Percentiles rank a stretch among this genome's conserved stretches.
Evolutionary conservation across 345 rosid species (phyloP).

Genomic region (Lumnitzera racemosa): DNA sequence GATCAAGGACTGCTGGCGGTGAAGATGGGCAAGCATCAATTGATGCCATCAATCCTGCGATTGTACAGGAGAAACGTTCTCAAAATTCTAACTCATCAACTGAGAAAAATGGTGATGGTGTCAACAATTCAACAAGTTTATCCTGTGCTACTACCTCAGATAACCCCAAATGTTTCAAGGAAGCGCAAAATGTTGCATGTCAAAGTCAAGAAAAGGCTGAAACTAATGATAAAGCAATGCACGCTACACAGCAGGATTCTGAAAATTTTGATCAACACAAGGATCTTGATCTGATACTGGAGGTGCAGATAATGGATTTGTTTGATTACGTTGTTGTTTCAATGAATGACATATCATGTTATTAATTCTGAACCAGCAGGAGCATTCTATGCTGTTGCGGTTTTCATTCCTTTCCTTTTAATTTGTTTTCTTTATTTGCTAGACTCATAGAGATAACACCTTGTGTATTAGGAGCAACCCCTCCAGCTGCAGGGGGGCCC

Average conservation of each 20-base stretch:
- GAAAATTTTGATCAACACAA: conserved; percentile 1
- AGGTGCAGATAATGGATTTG: conserved; percentile 4
- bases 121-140: conserved; percentile 17
- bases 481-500: no score
- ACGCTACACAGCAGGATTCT: conserved; percentile 11
- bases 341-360: no score
- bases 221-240: conserved; percentile 1
- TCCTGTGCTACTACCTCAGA: conserved; percentile 6
- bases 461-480: no score
- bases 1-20: conserved; percentile 11
- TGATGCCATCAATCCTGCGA: conserved; percentile 13
- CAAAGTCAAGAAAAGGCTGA: conserved; percentile 3
- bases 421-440: no score
- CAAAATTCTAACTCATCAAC: conserved; percentile 8
- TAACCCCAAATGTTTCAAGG: not conserved
- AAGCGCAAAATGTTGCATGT: not conserved
- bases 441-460: no score
- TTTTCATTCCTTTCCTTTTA: no score
- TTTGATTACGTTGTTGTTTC: not conserved
- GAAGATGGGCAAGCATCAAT: conserved; percentile 15
- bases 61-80: conserved; percentile 22
- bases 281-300: conserved; percentile 2
- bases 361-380: no score
- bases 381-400: no score
- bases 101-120: conserved; percentile 12